Percentiles rank a stretch among this genome's conserved stretches.
phyloP scores from a whole-genome alignment of 2,329 filamentous ascomycete species.

The Fusarium compactum region DNA sequence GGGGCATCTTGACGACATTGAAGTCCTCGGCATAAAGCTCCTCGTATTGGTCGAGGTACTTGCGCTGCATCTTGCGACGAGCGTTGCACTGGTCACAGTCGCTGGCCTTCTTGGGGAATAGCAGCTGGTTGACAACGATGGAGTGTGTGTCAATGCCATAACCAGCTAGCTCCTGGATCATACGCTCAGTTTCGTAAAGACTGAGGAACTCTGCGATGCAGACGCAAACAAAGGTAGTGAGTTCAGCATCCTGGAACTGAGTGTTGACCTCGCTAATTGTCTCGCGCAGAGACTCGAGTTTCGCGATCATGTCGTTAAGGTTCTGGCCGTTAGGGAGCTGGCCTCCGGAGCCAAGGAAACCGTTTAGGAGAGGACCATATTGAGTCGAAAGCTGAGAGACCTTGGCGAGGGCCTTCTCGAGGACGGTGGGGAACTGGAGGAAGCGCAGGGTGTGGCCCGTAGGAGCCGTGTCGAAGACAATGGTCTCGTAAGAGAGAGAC shows the following conservation, averaged over 20 bases:
- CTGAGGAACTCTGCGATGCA: conserved; percentile 98
- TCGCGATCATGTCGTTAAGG: conserved; percentile 90
- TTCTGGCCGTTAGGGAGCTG: conserved; percentile 90
- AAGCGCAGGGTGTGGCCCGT: conserved; percentile 98
- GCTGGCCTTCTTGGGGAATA: conserved; percentile 89
- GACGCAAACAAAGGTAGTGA: conserved; percentile 98
- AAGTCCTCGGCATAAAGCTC: conserved; percentile 96
- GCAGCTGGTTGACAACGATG: conserved; percentile 97
- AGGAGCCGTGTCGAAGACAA: conserved; percentile 98
- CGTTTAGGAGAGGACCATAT: conserved; percentile 95
- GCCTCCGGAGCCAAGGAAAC: conserved; percentile 83
- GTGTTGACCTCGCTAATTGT: conserved; percentile 97
- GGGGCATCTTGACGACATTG: conserved; percentile 98
- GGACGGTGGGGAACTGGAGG: conserved; percentile 96
- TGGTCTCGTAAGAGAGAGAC: conserved; percentile 97
- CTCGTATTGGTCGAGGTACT: conserved; percentile 98
- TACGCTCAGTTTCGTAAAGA: conserved; percentile 98
- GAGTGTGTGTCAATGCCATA: conserved; percentile 97
- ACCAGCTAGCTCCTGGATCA: conserved; percentile 96
- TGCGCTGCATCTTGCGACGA: conserved; percentile 97
- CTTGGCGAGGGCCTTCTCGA: conserved; percentile 98
- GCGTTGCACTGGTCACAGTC: conserved; percentile 96
- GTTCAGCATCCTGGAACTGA: conserved; percentile 96
- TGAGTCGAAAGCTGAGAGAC: conserved; percentile 92
- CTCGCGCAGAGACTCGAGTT: conserved; percentile 92